These are phyloP conservation scores for Stachybotrys elegans DNA, from an alignment of 2,329 filamentous ascomycete genomes.

Conservation along the genomic window DNA sequence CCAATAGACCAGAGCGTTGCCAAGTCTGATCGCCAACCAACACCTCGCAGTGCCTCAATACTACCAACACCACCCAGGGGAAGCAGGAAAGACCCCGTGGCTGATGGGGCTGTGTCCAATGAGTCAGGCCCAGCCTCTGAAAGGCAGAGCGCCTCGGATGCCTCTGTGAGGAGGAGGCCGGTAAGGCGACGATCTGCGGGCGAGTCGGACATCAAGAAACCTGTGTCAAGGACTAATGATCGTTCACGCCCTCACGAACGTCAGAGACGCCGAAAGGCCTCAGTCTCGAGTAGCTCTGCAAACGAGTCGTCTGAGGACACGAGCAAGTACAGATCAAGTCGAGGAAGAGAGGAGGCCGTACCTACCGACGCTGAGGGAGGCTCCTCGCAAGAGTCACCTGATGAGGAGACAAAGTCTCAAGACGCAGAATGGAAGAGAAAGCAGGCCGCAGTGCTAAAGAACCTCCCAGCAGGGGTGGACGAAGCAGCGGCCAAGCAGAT, in stretches of 20 bases:
- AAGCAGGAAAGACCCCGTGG: slow-evolving; percentile 9
- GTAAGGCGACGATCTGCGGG: slow-evolving; percentile 10
- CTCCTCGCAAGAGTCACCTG: slow-evolving; percentile 39
- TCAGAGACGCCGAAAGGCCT: slow-evolving; percentile 12
- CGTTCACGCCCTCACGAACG: slow-evolving; percentile 14
- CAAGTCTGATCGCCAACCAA: slow-evolving; percentile 11
- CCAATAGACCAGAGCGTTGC: slow-evolving; percentile 11
- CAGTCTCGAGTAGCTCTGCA: slow-evolving; percentile 20
- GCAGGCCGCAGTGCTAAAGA: slow-evolving; percentile 64
- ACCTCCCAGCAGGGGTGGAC: slow-evolving; percentile 78
- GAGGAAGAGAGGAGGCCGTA: slow-evolving; percentile 26
- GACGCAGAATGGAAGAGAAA: slow-evolving; percentile 50
- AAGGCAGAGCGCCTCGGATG: slow-evolving; percentile 11
- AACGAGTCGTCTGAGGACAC: slow-evolving; percentile 15
- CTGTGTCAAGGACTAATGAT: slow-evolving; percentile 11
- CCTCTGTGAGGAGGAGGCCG: slow-evolving; percentile 9
- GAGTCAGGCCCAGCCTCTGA: slow-evolving; percentile 16
- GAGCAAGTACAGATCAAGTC: slow-evolving; percentile 21
- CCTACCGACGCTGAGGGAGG: too few relatives aligned
- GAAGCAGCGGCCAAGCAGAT: slow-evolving; percentile 82
- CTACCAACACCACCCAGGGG: slow-evolving; percentile 11
- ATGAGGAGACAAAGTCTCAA: slow-evolving; percentile 30
- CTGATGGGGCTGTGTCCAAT: slow-evolving; percentile 13
- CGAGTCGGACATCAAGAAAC: slow-evolving; percentile 9
- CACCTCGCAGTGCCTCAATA: slow-evolving; percentile 7